Percentiles rank a stretch among this genome's conserved stretches.
Evolutionary conservation across 202 grass and related monocot species (phyloP).

Genomic region (Zoysia matrella): DNA sequence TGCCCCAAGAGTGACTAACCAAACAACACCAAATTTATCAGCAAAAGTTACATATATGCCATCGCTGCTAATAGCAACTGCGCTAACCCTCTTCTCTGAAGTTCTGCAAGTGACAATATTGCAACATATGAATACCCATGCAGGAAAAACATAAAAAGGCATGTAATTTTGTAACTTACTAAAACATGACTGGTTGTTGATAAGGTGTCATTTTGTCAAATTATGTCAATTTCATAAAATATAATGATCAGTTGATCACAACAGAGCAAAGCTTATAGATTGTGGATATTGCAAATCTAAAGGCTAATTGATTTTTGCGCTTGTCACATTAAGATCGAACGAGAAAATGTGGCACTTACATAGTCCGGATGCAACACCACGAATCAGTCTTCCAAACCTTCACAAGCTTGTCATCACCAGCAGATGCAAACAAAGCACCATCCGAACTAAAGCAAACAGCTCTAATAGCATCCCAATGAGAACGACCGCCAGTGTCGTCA

Average conservation of each 20-base stretch:
- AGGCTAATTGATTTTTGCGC: not conserved
- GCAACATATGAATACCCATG: constrained; percentile 18
- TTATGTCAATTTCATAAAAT: not conserved
- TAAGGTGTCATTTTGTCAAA: not conserved
- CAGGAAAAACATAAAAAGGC: not conserved
- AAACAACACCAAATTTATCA: constrained; percentile 92
- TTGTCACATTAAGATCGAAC: not conserved
- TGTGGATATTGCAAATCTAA: not conserved
- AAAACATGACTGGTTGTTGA: not conserved
- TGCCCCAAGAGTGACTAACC: constrained; percentile 56
- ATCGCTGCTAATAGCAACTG: constrained; percentile 72
- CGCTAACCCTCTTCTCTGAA: not conserved
- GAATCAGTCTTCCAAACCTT: constrained; percentile 83
- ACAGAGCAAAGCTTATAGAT: not conserved
- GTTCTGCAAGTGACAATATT: constrained; percentile 14
- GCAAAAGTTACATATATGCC: constrained; percentile 71
- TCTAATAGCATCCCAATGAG: constrained; percentile 80
- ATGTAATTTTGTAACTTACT: not conserved
- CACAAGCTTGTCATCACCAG: constrained; percentile 47
- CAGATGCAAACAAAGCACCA: constrained; percentile 35
- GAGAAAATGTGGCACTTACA: constrained; percentile 53
- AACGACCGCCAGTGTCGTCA: constrained; percentile 49
- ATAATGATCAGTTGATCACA: not conserved
- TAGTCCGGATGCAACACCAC: constrained; percentile 65
- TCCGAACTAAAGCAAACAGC: constrained; percentile 59